phyloP scores from a whole-genome alignment of 768 basidiomycete species.

The Calocera cornea region DNA sequence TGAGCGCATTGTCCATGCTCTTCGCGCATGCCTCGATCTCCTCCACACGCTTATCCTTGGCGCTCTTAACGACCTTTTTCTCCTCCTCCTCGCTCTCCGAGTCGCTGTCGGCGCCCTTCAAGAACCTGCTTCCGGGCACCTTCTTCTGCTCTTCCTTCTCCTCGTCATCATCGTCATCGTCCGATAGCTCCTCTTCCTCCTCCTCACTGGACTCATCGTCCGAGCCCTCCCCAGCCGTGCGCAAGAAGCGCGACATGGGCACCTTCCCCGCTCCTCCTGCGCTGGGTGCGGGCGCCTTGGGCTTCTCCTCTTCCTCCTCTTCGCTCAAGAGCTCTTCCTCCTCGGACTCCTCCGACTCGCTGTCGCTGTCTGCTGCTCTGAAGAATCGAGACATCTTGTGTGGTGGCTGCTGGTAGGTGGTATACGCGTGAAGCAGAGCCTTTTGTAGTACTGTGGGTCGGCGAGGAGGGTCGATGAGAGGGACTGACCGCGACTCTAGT shows the following conservation, averaged over 20 bases:
- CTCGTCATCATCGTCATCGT: conserved; percentile 37
- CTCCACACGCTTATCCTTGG: conserved; percentile 79
- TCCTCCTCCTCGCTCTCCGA: conserved; percentile 54
- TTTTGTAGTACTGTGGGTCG: conserved; percentile 13
- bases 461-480: not conserved
- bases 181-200: conserved; percentile 31
- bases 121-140: conserved; percentile 25
- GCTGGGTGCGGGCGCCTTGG: conserved; percentile 29
- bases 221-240: conserved; percentile 30
- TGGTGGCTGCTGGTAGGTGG: conserved; percentile 7
- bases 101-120: conserved; percentile 34
- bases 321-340: conserved; percentile 62
- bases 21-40: conserved; percentile 92
- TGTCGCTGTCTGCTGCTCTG: conserved; percentile 53
- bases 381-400: conserved; percentile 76
- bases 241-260: conserved; percentile 68
- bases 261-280: conserved; percentile 32
- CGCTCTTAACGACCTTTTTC: conserved; percentile 67
- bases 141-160: conserved; percentile 30
- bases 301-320: conserved; percentile 40
- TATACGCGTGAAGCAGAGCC: conserved; percentile 15
- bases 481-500: not conserved
- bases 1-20: conserved; percentile 83
- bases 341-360: conserved; percentile 46
- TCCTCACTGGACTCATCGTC: conserved; percentile 40